Evolutionary conservation across 257 asterid species (phyloP).

Genomic region (Marsdenia floribunda): DNA sequence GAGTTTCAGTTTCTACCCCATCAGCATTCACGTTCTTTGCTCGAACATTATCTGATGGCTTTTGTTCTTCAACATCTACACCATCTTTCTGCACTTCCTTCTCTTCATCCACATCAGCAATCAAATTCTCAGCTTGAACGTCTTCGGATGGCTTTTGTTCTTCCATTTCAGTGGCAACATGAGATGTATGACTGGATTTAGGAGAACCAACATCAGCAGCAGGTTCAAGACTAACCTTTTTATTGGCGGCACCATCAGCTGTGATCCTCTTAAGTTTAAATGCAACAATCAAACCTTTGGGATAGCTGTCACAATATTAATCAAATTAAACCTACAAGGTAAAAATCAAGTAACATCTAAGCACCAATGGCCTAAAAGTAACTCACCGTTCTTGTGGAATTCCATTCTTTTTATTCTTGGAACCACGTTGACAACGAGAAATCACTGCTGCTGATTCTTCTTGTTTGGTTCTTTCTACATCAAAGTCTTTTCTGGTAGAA

Average conservation of each 20-base stretch:
- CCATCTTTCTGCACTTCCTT: slow-evolving; percentile 29
- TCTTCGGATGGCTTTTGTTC: slow-evolving; percentile 27
- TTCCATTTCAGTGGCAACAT: slow-evolving; percentile 29
- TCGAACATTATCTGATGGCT: slow-evolving; percentile 26
- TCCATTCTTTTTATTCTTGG: slow-evolving; percentile 46
- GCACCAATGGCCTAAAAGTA: not conserved
- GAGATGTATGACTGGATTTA: slow-evolving; percentile 29
- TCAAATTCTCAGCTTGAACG: slow-evolving; percentile 15
- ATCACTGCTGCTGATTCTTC: slow-evolving; percentile 42
- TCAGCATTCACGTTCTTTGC: slow-evolving; percentile 15
- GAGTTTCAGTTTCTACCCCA: slow-evolving; percentile 26
- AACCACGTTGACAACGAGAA: slow-evolving; percentile 37
- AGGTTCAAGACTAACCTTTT: slow-evolving; percentile 36
- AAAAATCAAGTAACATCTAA: slow-evolving; percentile 8
- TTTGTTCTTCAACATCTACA: slow-evolving; percentile 12
- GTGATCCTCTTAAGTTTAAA: slow-evolving; percentile 63
- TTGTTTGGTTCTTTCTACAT: slow-evolving; percentile 67
- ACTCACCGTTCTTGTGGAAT: slow-evolving; percentile 58
- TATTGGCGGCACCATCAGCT: slow-evolving; percentile 31
- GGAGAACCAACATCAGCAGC: slow-evolving; percentile 29
- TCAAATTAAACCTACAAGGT: slow-evolving; percentile 10
- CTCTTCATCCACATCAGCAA: slow-evolving; percentile 16
- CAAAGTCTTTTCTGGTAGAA: slow-evolving; percentile 65
- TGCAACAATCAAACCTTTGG: slow-evolving; percentile 78
- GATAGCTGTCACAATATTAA: slow-evolving; percentile 52